Percentiles rank a stretch among this genome's conserved stretches.
Conservation (phyloP, 345 rosid species). For the Atalantia buxifolia region DNA sequence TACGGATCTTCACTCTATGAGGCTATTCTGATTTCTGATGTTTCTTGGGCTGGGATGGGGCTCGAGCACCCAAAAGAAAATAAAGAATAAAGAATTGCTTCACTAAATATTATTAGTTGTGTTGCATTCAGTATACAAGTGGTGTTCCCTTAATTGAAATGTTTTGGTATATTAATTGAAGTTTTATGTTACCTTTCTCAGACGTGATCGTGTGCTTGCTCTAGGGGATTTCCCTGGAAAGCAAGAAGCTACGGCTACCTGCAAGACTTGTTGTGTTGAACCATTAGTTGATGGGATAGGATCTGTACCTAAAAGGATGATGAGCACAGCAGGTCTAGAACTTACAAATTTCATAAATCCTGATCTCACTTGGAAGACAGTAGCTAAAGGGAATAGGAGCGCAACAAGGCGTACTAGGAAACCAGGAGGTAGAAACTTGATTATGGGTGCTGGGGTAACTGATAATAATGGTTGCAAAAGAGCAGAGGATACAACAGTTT, state of each 20-base stretch:
- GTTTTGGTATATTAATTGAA: background rate
- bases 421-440: constrained; percentile 18
- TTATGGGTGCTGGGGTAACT: constrained; percentile 18
- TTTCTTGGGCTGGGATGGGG: background rate
- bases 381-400: constrained; percentile 49
- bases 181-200: constrained; percentile 10
- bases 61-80: background rate
- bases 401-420: constrained; percentile 38
- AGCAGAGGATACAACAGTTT: constrained; percentile 21
- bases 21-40: background rate
- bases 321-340: constrained; percentile 42
- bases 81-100: background rate
- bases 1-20: background rate
- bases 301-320: constrained; percentile 30
- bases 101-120: background rate
- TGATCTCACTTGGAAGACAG: constrained; percentile 48
- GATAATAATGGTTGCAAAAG: constrained; percentile 17
- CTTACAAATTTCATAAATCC: constrained; percentile 39
- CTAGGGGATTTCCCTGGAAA: constrained; percentile 12
- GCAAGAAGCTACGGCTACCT: constrained; percentile 22
- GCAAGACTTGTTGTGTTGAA: constrained; percentile 21
- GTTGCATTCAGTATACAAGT: background rate
- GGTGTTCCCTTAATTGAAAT: background rate
- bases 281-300: constrained; percentile 29
- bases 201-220: constrained; percentile 20